Evolutionary conservation across 805 yeast genomes (phyloP).

Genomic region (Starmerella potacharoeniae): DNA sequence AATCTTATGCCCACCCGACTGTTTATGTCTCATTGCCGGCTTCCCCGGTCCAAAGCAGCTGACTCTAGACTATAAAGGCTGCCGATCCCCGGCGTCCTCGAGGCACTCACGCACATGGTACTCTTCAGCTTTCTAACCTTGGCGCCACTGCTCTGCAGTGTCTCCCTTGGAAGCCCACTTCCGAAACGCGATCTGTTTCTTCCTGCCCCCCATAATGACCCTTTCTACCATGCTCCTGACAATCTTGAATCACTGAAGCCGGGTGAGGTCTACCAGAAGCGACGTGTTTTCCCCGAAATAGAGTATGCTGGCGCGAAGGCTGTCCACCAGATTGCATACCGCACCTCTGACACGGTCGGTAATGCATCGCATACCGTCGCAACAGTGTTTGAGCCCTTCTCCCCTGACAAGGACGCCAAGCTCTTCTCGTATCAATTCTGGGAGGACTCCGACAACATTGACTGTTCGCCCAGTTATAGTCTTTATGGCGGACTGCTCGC

Average conservation of each 20-base stretch:
- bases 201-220: slow-evolving; percentile 7
- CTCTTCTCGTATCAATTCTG: slow-evolving; percentile 18
- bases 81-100: too few species aligned
- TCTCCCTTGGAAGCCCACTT: not conserved
- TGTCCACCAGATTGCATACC: slow-evolving; percentile 13
- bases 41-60: too few species aligned
- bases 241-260: not conserved
- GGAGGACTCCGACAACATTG: slow-evolving; percentile 23
- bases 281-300: slow-evolving; percentile 2
- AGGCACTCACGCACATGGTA: too few species aligned
- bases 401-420: not conserved
- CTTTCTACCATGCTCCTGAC: slow-evolving; percentile 10
- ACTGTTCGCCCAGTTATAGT: slow-evolving; percentile 26
- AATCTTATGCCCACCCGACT: too few species aligned
- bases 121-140: too few species aligned
- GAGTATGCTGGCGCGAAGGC: not conserved
- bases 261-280: slow-evolving; percentile 11
- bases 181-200: not conserved
- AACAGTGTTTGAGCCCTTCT: slow-evolving; percentile 12
- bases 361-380: slow-evolving; percentile 9
- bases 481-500: slow-evolving; percentile 4
- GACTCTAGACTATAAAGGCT: too few species aligned
- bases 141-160: not conserved
- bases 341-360: slow-evolving; percentile 8
- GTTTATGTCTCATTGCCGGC: too few species aligned